Base-by-base conservation (phyloP, 495 filamentous ascomycete species). In the Daldinia caldariorum region DNA sequence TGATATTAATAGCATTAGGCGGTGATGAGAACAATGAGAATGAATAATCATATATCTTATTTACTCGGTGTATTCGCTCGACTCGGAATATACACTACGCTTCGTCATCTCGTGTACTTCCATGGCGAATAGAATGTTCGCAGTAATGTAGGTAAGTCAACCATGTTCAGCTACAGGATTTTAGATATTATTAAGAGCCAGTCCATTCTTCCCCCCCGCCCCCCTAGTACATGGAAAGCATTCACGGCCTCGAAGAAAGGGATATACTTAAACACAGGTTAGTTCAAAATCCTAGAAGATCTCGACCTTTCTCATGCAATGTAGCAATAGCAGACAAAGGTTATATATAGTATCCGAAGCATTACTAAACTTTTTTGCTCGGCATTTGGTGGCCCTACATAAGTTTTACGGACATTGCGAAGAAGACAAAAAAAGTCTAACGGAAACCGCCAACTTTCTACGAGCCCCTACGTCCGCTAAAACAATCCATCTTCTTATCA, bases 371-470 rank as follows among this genome's bases (percentile, higher is more conserved):
- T 18, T 39, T 34, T 34, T 58, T 62, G 54, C 20, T 63, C 57
- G 20, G 31, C 26, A 26, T 62, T 43, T 47, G 37, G 37, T 55
- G 9, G 54, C 10, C 10, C 35, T 66, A 39, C 14, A n/a, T 57
- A 55, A 54, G 45, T 6, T 63, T 32, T 61, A 57, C 35, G 45
- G 63, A 66, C 58, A 50, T 26, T 26, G 51, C 37, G 37, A 47
- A 45, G 63, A 43, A 39, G 53, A 50, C 12, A 20, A 41, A 20
- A 41, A 58, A 66, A 55, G 62, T 63, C 58, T 66, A 71, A 57
- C 51, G 62, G 55, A 51, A 66, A n/a, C 47, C 35, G 53, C 53
- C 14, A 61, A 58, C 51, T 54, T 70, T 56, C 58, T n/a, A 54
- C 41, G 16, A 26, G 31, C 22, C 14, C 53, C 13, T 14, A 12